Evolutionary conservation across 2,329 filamentous ascomycete species (phyloP).

Genomic region (Ceratocystis diversiconidia): DNA sequence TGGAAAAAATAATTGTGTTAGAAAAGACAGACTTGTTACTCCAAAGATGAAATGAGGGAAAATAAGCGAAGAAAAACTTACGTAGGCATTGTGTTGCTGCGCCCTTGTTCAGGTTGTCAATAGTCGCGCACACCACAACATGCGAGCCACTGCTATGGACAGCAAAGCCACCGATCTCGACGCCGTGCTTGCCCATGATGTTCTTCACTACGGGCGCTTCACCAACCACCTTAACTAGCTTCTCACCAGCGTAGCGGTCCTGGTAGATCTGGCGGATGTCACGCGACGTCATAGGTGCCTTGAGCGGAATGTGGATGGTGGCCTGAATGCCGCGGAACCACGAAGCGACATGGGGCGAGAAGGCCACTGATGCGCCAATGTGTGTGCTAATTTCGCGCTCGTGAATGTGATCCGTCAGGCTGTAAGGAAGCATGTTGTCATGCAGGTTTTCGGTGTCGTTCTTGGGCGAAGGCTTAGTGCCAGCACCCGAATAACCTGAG

Average conservation of each 20-base stretch:
- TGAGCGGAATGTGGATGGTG: constrained; percentile 79
- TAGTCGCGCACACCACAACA: constrained; percentile 85
- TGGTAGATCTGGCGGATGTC: constrained; percentile 93
- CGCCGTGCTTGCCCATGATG: constrained; percentile 72
- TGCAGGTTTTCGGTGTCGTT: constrained; percentile 74
- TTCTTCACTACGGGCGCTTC: constrained; percentile 75
- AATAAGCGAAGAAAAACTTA: constrained; percentile 34
- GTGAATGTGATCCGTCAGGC: constrained; percentile 84
- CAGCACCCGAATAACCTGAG: constrained; percentile 86
- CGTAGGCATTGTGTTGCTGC: constrained; percentile 84
- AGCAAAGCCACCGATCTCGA: constrained; percentile 92
- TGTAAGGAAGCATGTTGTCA: constrained; percentile 84
- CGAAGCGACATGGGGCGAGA: constrained; percentile 85
- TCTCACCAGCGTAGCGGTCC: constrained; percentile 89
- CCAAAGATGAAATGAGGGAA: constrained; percentile 12
- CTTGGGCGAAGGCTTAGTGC: constrained; percentile 86
- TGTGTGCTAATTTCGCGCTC: constrained; percentile 78
- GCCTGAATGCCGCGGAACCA: constrained; percentile 96
- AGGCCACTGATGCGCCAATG: constrained; percentile 60
- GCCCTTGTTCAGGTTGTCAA: constrained; percentile 88
- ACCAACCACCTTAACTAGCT: constrained; percentile 81
- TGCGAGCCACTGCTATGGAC: constrained; percentile 79
- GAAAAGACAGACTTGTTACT: not conserved
- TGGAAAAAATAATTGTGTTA: not conserved
- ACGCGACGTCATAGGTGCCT: constrained; percentile 72